Evolutionary conservation across 768 basidiomycete species (phyloP).

Genomic region (Lentinula aciculospora): DNA sequence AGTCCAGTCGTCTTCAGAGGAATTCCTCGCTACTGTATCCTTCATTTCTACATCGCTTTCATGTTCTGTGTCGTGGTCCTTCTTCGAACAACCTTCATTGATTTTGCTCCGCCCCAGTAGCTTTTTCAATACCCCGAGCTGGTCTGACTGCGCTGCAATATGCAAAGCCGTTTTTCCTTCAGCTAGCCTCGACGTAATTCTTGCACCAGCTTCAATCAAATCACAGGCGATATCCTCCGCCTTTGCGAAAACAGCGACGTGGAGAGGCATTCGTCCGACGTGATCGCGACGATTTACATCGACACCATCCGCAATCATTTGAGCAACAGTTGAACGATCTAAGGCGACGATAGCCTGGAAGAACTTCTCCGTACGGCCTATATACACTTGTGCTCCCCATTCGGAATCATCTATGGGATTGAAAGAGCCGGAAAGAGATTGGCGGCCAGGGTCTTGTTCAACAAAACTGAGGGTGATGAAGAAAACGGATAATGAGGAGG

Average conservation of each 20-base stretch:
- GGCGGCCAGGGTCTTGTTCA: slow-evolving; percentile 54
- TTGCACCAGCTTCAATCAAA: slow-evolving; percentile 49
- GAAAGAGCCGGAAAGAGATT: slow-evolving; percentile 58
- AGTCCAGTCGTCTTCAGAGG: slow-evolving; percentile 48
- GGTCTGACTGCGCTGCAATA: slow-evolving; percentile 46
- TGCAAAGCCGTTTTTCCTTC: slow-evolving; percentile 54
- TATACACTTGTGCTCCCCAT: slow-evolving; percentile 60
- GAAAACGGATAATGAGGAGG: neutral
- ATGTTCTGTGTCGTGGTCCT: slow-evolving; percentile 17
- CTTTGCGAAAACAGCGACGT: slow-evolving; percentile 46
- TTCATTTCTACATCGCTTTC: slow-evolving; percentile 10
- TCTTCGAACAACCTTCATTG: slow-evolving; percentile 25
- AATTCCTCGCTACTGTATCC: slow-evolving; percentile 21
- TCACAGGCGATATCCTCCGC: slow-evolving; percentile 40
- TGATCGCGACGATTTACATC: slow-evolving; percentile 54
- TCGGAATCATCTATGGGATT: slow-evolving; percentile 63
- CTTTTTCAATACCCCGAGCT: slow-evolving; percentile 37
- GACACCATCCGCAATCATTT: slow-evolving; percentile 33
- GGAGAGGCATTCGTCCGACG: slow-evolving; percentile 50
- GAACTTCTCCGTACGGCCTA: slow-evolving; percentile 47
- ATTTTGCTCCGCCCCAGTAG: slow-evolving; percentile 43
- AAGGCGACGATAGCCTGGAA: slow-evolving; percentile 48
- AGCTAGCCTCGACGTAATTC: slow-evolving; percentile 49
- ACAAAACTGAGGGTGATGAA: slow-evolving; percentile 38
- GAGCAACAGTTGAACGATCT: slow-evolving; percentile 33